Base-by-base conservation (phyloP, 306 rosid genomes). In the Arachis hypogaea region DNA sequence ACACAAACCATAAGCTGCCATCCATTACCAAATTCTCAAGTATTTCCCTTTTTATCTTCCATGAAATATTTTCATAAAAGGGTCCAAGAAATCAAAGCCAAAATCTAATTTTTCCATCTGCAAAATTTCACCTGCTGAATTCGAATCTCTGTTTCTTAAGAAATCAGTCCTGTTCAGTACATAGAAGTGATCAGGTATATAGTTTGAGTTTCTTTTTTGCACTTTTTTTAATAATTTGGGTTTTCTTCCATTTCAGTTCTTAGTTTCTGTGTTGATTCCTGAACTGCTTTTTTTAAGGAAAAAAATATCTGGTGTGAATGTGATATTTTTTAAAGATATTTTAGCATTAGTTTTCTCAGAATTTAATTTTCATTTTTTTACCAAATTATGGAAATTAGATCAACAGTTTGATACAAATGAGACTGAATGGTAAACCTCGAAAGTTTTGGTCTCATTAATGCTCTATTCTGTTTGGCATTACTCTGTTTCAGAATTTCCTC, bases 101-200 rank as follows among this genome's bases (percentile, higher is more conserved):
- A 7, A 10, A 30, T 47, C 55, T 12, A 29, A n/a, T 72, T 72
- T 41, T 57, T 8, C 7, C 18, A 6, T 36, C 29, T 43, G 0
- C 38, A 40, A 3, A 28, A 9, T 38, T 64, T 68, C 70, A 3
- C 49, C 69, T 8, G 63, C 36, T 9, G 66, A 69, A 30, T 63
- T 81, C 50, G 16, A 33, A 38, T 3, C 6, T 57, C 58, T 7
- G n/a, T 44, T 59, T 12, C 9, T 11, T 58, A 45, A 43, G 66
- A 62, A 14, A 41, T 81, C 80, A 11, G 68, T 51, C 59, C 58
- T 22, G 62, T 50, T 52, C 1, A 12, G 62, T 14, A 50, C 18
- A 28, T 36, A 62, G 44, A 47, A 7, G 9, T 41, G 4, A 5
- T 16, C 59, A 59, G 86, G 86, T 78, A 44, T 30, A 12, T 5